Base-by-base conservation (phyloP, 2,329 filamentous ascomycete genomes). In the Trichoderma simmonsii region DNA sequence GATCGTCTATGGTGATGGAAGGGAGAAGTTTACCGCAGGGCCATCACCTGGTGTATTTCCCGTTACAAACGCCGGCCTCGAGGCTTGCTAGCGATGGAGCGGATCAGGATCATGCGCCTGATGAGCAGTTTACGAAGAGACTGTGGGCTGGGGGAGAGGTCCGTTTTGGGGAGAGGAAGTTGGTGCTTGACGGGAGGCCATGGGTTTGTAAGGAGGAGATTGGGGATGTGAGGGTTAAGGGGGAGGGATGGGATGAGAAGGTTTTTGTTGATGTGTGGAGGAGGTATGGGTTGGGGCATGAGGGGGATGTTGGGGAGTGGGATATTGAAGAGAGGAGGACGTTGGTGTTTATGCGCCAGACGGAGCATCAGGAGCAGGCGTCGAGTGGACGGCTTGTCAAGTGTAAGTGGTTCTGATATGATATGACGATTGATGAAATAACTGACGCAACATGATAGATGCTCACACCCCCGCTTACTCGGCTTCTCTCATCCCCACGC, bases 121-220 rank as follows among this genome's bases (percentile, higher is more conserved):
- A 92, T 2, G 79, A 79, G 4, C 90, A 90, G 1, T 97, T 93
- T 79, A 86, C 86, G 65, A 88, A 93, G 26, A 90, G 96, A 21
- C 89, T 99, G 84, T 99, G 96, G 96, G 93, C 93, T 15, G 94
- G 95, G 36, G 96, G 95, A 0, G 86, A 87, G 54, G 81, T 98
- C 9, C 79, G 78, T 1, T 92, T 93, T 75, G 34, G 51, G 3
- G 28, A 6, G 9, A 72, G 36, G 6, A 77, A 76, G 4, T 65
- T 88, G 72, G 57, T 72, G 6, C 74, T 88, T 4, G 82, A 86
- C 68, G 81, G 82, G 3, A 70, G 81, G 12, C 71, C 77, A 0
- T 84, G 77, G 24, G 74, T 82, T 3, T 89, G 88, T 54, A 76
- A 79, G 11, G 88, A 89, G 80, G 77, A 73, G 7, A 81, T 88